Base-by-base conservation (phyloP, 2,329 filamentous ascomycete species). In the Penicillium sp. region DNA sequence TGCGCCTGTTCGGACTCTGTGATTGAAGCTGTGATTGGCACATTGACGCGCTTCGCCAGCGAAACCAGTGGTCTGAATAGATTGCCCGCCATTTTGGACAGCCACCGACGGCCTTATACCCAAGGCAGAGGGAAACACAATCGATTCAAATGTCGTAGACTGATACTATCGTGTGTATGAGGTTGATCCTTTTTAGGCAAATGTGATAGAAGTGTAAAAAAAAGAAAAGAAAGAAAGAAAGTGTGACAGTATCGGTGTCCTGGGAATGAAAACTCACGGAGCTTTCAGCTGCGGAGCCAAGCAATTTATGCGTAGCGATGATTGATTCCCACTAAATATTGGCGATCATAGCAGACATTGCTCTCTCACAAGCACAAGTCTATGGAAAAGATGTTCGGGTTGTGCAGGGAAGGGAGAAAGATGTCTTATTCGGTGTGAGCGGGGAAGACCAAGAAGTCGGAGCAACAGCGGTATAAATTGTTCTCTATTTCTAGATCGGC, bases 1-100 rank as follows among this genome's bases (percentile, higher is more conserved):
- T 83, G 83, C 65, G 80, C 79, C 42, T 82, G 74, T 55, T 85
- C 70, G 4, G 77, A 79, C 11, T 77, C 66, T n/a, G 82, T 81
- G 59, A 78, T 84, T 49, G 77, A 81, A 58, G 71, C 77, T 63
- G 80, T 83, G 64, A 76, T 77, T 5, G 81, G 79, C 60, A 86
- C 80, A 65, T 81, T 77, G 59, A 86, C 78, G 57, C 83, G 78
- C 67, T 76, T 78, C 58, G 64, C 68, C 57, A 78, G 61, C 42
- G 69, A 68, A 55, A 60, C 40, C 9, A 66, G 51, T 12, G 61
- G 56, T 20, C 60, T 24, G 16, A 57, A 52, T 8, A 48, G 20
- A 18, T 52, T 59, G 61, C 58, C 59, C 20, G 48, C 33, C 54
- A 56, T 59, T 24, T 53, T 57, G 3, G 38, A 30, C 14, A 35